Base-by-base conservation (phyloP, 495 filamentous ascomycete genomes). In the Penicillium verhagenii region DNA sequence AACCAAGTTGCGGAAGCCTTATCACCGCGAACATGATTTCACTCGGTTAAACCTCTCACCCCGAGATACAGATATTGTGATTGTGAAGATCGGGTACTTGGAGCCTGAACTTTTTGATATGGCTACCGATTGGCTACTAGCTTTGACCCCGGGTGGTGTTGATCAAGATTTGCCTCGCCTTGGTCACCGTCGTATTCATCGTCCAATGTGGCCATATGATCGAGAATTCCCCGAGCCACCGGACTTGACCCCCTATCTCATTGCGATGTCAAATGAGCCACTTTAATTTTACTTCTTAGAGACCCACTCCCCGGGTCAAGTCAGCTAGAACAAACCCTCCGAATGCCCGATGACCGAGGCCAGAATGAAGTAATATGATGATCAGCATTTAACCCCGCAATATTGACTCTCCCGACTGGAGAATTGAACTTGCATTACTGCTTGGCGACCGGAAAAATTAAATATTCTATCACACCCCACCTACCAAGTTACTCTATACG, bases 21-120 rank as follows among this genome's bases (percentile, higher is more conserved):
- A 82, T 53, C 81, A 84, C 44, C 72, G 74, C 28, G 80, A 84
- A 53, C 65, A 62, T 26, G 81, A 84, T 51, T 84, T 83, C 52
- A 79, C 71, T 1, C 73, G 74, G 18, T 70, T 83, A 3, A 50
- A 78, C 50, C 70, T 84, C 0, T 25, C 54, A 1, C 79, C 80
- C 10, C 75, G 79, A 1, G 57, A 65, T 4, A 69, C 74, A 9
- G 77, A 80, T 52, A 75, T 84, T 14, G 79, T 84, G 11, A 73
- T 84, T 16, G 79, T 83, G 6, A 84, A 84, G 65, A 84, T 84
- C 46, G 80, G 81, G 18, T 84, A 83, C 53, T 58, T 84, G 10
- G 80, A 84, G 57, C 81, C 81, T 14, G 79, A 84, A 35, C 58
- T 84, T 1, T 82, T 78, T 47, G 71, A 72, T 37, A 83, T 82